Evolutionary conservation across 192 early-diverging fungal genomes (phyloP).

Genomic region (Podila horticola): DNA sequence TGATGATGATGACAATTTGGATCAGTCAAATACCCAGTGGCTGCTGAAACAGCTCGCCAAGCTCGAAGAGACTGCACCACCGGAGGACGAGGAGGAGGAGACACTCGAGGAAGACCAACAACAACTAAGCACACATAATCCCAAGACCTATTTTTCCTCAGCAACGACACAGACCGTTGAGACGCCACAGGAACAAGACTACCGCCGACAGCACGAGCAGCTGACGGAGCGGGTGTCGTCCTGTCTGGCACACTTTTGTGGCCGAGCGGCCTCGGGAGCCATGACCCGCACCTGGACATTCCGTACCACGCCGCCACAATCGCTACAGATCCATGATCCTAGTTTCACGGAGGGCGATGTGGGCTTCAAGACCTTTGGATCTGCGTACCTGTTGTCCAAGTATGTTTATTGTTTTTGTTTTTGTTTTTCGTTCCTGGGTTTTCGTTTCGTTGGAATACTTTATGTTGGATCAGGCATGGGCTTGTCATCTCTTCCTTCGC

Average conservation of each 20-base stretch:
- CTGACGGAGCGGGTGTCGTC: conserved; percentile 40
- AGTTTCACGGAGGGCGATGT: conserved; percentile 61
- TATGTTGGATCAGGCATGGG: no score
- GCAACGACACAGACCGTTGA: background rate
- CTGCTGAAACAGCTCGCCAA: conserved; percentile 29
- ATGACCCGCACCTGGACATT: conserved; percentile 50
- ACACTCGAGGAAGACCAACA: background rate
- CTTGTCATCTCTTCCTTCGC: no score
- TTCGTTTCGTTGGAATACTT: no score
- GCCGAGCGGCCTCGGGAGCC: conserved; percentile 43
- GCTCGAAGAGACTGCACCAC: conserved; percentile 35
- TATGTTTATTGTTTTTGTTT: conserved; percentile 22
- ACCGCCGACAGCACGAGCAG: conserved; percentile 19
- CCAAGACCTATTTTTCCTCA: background rate
- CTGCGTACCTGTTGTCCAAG: conserved; percentile 63
- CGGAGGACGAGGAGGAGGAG: conserved; percentile 29
- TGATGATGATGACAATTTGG: conserved; percentile 3
- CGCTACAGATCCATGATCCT: conserved; percentile 58
- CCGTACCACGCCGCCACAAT: conserved; percentile 24
- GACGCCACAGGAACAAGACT: conserved; percentile 19
- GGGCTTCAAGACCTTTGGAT: conserved; percentile 68
- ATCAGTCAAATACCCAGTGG: conserved; percentile 30
- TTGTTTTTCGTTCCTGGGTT: background rate
- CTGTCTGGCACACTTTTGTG: conserved; percentile 44
- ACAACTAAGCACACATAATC: background rate